Evolutionary conservation across 805 yeast genomes (phyloP).

Genomic region (Pichia exigua): DNA sequence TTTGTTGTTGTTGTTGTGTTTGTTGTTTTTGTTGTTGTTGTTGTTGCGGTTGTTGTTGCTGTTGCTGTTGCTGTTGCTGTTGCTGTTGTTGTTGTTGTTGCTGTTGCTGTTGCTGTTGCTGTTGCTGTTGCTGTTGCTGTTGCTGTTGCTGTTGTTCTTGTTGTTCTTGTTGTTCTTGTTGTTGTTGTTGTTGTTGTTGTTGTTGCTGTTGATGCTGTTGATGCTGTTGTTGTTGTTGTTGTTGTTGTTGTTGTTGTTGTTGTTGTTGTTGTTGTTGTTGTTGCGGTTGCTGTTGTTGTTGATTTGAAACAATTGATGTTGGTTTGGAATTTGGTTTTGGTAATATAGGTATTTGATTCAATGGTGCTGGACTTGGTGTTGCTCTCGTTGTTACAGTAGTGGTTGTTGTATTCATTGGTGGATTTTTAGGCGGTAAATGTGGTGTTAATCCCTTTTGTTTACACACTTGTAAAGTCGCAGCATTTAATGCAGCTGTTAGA

Average conservation of each 20-base stretch:
- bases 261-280: not conserved
- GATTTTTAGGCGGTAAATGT: constrained; percentile 12
- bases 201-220: no score
- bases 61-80: no score
- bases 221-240: not conserved
- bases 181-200: no score
- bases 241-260: constrained; percentile 12
- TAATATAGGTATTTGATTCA: not conserved
- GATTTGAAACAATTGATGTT: constrained; percentile 22
- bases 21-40: no score
- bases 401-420: not conserved
- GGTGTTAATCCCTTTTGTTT: constrained; percentile 40
- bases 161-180: no score
- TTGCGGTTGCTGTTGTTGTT: constrained; percentile 8
- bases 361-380: constrained; percentile 9
- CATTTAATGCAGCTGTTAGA: constrained; percentile 71
- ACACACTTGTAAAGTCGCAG: constrained; percentile 58
- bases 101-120: no score
- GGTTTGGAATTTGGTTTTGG: constrained; percentile 15
- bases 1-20: no score
- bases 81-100: no score
- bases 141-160: no score
- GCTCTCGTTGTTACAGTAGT: not conserved
- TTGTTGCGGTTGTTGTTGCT: no score
- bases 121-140: no score